Conservation (phyloP, 179 eudicot species). For the Vitellaria paradoxa region DNA sequence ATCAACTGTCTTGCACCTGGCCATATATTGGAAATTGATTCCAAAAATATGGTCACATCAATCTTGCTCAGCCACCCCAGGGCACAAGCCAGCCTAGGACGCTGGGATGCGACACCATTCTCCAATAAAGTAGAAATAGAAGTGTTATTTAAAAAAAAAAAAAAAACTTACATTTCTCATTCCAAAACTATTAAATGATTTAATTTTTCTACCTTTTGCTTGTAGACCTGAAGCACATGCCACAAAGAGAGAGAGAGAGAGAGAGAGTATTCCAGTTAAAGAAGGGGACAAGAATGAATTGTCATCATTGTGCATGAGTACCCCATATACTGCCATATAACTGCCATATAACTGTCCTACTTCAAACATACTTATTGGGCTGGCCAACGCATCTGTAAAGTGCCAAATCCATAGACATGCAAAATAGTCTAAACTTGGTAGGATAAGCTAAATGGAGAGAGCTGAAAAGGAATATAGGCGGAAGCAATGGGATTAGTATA, state of each 20-base stretch:
- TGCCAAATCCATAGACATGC: conserved; percentile 9
- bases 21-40: too few species aligned
- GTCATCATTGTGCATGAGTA: neutral
- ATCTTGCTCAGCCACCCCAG: too few species aligned
- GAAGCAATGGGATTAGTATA: neutral
- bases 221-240: neutral
- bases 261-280: neutral
- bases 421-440: too few species aligned
- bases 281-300: neutral
- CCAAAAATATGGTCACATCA: too few species aligned
- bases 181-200: neutral
- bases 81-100: too few species aligned
- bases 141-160: too few species aligned
- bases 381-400: neutral
- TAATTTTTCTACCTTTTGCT: neutral
- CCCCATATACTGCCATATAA: neutral
- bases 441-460: too few species aligned
- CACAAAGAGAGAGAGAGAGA: neutral
- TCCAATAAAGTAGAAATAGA: too few species aligned
- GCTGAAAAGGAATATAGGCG: neutral
- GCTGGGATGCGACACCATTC: too few species aligned
- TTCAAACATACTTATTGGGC: neutral
- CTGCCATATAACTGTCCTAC: neutral
- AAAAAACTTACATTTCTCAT: neutral
- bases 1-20: too few species aligned